phyloP scores from a whole-genome alignment of 345 rosid genomes.

The Draba incana region DNA sequence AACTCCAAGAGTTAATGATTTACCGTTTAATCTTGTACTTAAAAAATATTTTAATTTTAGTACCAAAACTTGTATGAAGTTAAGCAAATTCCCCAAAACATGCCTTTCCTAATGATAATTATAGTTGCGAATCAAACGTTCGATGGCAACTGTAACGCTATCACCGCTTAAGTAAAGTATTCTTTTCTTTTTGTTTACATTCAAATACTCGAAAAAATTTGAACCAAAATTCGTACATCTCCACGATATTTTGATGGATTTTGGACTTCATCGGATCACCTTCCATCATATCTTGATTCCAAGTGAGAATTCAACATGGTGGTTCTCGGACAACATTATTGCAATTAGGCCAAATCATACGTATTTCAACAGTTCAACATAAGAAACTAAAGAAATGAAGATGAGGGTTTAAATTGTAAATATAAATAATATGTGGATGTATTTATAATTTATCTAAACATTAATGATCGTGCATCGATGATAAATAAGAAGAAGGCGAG shows the following conservation, averaged over 20 bases:
- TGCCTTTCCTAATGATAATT: no score
- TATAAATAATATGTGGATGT: background rate
- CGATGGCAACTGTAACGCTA: background rate
- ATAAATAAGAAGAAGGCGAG: constrained; percentile 33
- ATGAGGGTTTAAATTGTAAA: background rate
- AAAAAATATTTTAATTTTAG: background rate
- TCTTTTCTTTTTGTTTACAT: no score
- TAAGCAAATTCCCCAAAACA: background rate
- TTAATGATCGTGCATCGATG: constrained; percentile 28
- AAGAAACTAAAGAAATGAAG: background rate
- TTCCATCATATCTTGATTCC: no score
- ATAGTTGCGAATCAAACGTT: background rate
- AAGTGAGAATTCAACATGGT: no score
- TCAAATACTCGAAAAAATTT: no score
- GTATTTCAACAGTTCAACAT: no score
- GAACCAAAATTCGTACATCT: no score
- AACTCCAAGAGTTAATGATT: constrained; percentile 1
- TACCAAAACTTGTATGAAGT: constrained; percentile 7
- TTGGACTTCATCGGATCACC: no score
- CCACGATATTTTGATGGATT: no score
- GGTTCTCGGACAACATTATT: no score
- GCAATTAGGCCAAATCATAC: no score
- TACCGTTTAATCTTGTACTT: constrained; percentile 8
- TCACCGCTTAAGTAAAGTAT: background rate
- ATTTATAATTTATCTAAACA: background rate